Base-by-base conservation (phyloP, 1,284 basidiomycete genomes). In the Heterobasidion annosum region DNA sequence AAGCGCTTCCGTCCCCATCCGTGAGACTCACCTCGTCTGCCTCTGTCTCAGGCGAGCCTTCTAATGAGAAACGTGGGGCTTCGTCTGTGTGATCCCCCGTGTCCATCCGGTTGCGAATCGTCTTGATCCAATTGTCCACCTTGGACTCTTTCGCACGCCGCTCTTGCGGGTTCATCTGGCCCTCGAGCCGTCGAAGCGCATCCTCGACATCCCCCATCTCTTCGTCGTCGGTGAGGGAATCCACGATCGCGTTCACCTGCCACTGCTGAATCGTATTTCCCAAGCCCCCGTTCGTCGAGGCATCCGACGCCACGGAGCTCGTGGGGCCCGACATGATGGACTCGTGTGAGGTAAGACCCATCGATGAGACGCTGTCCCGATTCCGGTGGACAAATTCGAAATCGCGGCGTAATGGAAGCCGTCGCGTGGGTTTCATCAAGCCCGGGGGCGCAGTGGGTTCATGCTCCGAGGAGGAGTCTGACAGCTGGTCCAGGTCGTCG, bases 61-160 rank as follows among this genome's bases (percentile, higher is more conserved):
- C 74, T 42, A 72, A 72, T 42, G 72, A 73, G 59, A 78, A 81
- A 45, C 76, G 69, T 16, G 78, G 73, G 16, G 66, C 72, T 54
- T 82, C 83, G 50, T 80, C 68, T 1, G 72, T 74, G 64, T 82
- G 83, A 58, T 84, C 81, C 0, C 82, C 83, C 19, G 74, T 75
- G 3, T 73, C 78, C 67, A 83, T 71, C 34, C 85, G 76, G 57
- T 82, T 76, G 60, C 81, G 79, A 18, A 91, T 88, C 18, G 77
- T 80, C 59, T 81, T 78, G 55, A 94, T 83, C 86, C 90, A 92
- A 8, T 80, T 78, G 64, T 92, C 85, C 3, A 93, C 90, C 64
- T 90, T 91, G 52, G 74, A 73, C 46, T 79, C 79, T 64, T 88
- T 91, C 62, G 83, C 81, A 59, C 78, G 72, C 63, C 85, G 79